Evolutionary conservation across 768 basidiomycete genomes (phyloP).

Genomic region (Suillus sp.): DNA sequence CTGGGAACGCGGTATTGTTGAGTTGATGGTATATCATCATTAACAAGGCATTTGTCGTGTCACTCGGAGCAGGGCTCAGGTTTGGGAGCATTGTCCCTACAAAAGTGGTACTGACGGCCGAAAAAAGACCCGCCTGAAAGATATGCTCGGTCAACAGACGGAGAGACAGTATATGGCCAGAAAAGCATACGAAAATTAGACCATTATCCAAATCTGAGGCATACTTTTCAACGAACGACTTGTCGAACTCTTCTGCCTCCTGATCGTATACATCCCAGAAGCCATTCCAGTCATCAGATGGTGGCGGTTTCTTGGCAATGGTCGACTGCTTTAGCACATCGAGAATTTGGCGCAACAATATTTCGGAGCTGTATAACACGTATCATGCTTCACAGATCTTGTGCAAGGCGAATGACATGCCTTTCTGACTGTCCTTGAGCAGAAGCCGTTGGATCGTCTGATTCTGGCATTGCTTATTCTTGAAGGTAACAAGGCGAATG

Average conservation of each 20-base stretch:
- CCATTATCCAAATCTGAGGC: not conserved
- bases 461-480: not conserved
- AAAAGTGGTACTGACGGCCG: slow-evolving; percentile 18
- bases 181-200: slow-evolving; percentile 1
- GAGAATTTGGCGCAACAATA: not conserved
- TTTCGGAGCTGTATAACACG: not conserved
- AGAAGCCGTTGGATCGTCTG: not conserved
- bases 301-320: not conserved
- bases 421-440: not conserved
- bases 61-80: slow-evolving; percentile 12
- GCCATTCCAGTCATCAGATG: not conserved
- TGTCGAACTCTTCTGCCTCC: not conserved
- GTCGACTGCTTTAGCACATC: not conserved
- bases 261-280: slow-evolving; percentile 2
- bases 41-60: slow-evolving; percentile 17
- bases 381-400: not conserved
- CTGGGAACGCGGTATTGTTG: slow-evolving; percentile 9
- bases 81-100: slow-evolving; percentile 12
- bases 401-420: not conserved
- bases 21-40: slow-evolving; percentile 14
- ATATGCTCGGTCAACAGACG: not conserved
- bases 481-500: no score
- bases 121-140: slow-evolving; percentile 20
- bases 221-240: not conserved
- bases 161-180: not conserved